phyloP scores from a whole-genome alignment of 495 filamentous ascomycete species.

The Penicillium argentinense region DNA sequence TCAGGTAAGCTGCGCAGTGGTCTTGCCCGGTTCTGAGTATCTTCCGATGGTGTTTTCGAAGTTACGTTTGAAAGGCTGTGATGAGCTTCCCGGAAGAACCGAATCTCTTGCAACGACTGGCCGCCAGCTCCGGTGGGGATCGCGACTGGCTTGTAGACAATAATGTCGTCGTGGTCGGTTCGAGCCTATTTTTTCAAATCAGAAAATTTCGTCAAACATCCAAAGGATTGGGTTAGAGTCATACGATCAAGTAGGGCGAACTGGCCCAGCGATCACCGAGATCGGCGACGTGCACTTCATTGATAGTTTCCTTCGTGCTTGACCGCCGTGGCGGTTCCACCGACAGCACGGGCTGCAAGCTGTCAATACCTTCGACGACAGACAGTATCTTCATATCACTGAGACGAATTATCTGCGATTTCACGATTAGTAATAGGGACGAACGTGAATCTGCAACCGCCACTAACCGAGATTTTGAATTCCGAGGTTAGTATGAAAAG shows the following conservation, averaged over 20 bases:
- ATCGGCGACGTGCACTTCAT: constrained; percentile 78
- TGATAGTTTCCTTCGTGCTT: constrained; percentile 66
- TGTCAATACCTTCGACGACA: constrained; percentile 64
- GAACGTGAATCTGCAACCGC: not conserved
- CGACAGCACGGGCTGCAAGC: constrained; percentile 74
- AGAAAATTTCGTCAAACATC: not conserved
- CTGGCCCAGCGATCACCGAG: constrained; percentile 71
- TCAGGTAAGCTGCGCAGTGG: constrained; percentile 64
- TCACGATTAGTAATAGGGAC: not conserved
- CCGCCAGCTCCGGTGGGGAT: constrained; percentile 23
- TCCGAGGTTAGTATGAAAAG: constrained; percentile 71
- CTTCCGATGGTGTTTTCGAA: constrained; percentile 29
- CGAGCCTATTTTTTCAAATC: constrained; percentile 56
- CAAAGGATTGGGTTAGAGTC: constrained; percentile 24
- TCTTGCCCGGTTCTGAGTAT: constrained; percentile 39
- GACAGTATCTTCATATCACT: constrained; percentile 37
- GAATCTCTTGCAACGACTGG: constrained; percentile 47
- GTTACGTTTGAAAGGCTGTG: constrained; percentile 52
- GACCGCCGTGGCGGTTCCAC: constrained; percentile 68
- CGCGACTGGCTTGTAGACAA: constrained; percentile 81
- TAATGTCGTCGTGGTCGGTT: constrained; percentile 74
- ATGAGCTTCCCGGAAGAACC: constrained; percentile 76
- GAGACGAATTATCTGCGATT: constrained; percentile 42
- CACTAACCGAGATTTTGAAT: constrained; percentile 71
- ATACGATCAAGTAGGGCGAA: constrained; percentile 78